Base-by-base conservation (phyloP, 2,329 filamentous ascomycete species). In the Diaporthe sp. region DNA sequence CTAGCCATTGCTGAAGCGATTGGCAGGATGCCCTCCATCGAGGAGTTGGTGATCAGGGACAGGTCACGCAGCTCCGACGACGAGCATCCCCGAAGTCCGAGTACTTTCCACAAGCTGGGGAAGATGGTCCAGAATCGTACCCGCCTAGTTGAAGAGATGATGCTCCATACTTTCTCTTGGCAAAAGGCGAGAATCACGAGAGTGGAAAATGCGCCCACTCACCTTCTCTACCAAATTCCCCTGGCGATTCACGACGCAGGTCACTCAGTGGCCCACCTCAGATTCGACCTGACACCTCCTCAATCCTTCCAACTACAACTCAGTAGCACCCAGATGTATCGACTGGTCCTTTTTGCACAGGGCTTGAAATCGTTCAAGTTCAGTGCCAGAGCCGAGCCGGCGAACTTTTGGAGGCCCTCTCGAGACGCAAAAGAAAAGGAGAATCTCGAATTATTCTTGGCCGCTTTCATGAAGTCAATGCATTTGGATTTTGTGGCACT, bases 221-320 rank as follows among this genome's bases (percentile, higher is more conserved):
- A 68, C 2, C 63, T 68, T 2, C 63, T 68, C 47, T 53, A 68
- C 22, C 22, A 39, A n/a, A 68, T 68, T 20, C 63, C 34, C 22
- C n/a, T 68, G 22, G 31, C 47, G 1, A 53, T 68, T 9, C 28
- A 53, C 47, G 34, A 5, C 7, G 47, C 47, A 20, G 63, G 63
- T 8, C n/a, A 15, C n/a, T 51, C 47, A n/a, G 20, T 68, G 8
- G 47, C 63, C 8, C 47, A 68, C 47, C 47, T 68, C 22, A 68
- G 20, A 22, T 39, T 68, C 44, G 63, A 68, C 63, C 39, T 68
- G 44, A 53, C 63, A 22, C 63, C 63, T 39, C 22, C 47, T 28
- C 13, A 22, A 7, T 17, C 8, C 13, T 49, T 68, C 28, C 3
- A 20, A 15, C 22, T 68, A 10, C 2, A 37, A 5, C 10, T 68